Base-by-base conservation (phyloP, 1,284 basidiomycete genomes). In the Cutaneotrichosporon mucoides region DNA sequence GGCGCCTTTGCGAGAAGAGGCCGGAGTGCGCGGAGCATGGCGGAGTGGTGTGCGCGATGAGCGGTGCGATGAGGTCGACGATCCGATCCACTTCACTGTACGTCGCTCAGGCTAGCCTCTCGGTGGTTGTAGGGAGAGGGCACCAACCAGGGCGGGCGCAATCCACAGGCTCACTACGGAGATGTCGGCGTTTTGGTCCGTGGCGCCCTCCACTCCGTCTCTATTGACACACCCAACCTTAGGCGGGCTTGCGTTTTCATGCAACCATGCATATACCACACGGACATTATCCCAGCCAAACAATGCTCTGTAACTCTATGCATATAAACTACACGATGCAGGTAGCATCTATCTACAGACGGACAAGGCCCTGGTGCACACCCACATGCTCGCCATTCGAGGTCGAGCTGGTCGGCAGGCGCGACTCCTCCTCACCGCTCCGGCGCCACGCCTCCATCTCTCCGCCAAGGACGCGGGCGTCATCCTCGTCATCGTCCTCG, bases 401-500 rank as follows among this genome's bases (percentile, higher is more conserved):
- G 10, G 37, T 15, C 36, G 49, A 24, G 11, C 16, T 11, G 15
- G 49, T 15, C 37, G 15, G 49, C 37, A 9, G 48, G n/a, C 36
- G 16, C 7, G 36, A n/a, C 49, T 53, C 44, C n/a, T 54, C 53
- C 9, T 54, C 51, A 12, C 56, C 56, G 48, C 56, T 58, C 55
- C 53, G 62, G 49, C 73, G 65, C 73, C 73, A 75, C 33, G 68
- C 71, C 57, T 71, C 54, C 51, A 70, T 60, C 61, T 73, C 72
- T 24, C 65, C 64, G 2, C 64, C 64, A 12, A 67, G 60, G 1
- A 63, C 60, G 13, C 51, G 54, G 7, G 65, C 66, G 24, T 66
- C 65, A 50, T 64, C 47, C 9, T 72, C 75, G 46, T 76, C 72
- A 3, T 72, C 75, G 44, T 76, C 75, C 56, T 76, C 73, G 52